Evolutionary conservation across 192 early-diverging fungal genomes (phyloP).

Genomic region (Backusella australiensis): DNA sequence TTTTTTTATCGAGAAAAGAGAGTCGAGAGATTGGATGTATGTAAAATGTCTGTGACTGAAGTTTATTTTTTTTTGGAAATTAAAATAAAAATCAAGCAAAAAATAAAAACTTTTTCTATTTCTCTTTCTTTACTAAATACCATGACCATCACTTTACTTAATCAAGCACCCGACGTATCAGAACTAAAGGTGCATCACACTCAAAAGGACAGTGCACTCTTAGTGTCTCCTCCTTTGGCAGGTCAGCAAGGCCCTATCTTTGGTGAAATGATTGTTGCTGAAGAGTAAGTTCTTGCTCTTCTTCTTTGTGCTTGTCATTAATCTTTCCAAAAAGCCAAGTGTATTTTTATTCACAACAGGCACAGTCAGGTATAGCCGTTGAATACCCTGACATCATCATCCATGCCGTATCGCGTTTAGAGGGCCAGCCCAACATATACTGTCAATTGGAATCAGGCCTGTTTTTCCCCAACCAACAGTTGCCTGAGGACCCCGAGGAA

Average conservation of each 20-base stretch:
- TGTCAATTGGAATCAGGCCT: slow-evolving; percentile 55
- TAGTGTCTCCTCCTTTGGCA: slow-evolving; percentile 33
- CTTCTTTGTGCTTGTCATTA: too few relatives aligned
- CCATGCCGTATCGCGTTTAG: slow-evolving; percentile 64
- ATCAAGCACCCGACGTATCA: slow-evolving; percentile 21
- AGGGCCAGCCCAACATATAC: slow-evolving; percentile 57
- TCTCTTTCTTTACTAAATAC: slow-evolving; percentile 7
- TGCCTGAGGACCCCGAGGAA: slow-evolving; percentile 35
- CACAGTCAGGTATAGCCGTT: slow-evolving; percentile 50
- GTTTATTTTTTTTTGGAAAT: not conserved
- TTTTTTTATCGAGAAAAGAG: not conserved
- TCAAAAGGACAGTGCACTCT: slow-evolving; percentile 15
- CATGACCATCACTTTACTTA: slow-evolving; percentile 35
- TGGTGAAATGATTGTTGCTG: slow-evolving; percentile 47
- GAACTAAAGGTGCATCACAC: slow-evolving; percentile 14
- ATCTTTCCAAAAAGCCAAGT: slow-evolving; percentile 37
- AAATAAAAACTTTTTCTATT: not conserved
- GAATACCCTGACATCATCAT: slow-evolving; percentile 67
- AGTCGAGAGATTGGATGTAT: too few relatives aligned
- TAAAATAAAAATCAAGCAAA: not conserved
- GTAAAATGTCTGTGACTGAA: not conserved
- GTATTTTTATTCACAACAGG: slow-evolving; percentile 48
- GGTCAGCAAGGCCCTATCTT: slow-evolving; percentile 24
- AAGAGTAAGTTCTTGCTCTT: slow-evolving; percentile 33
- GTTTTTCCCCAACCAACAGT: slow-evolving; percentile 38